Conservation (phyloP, 164 flowering plant species). For the Aristolochia fimbriata region DNA sequence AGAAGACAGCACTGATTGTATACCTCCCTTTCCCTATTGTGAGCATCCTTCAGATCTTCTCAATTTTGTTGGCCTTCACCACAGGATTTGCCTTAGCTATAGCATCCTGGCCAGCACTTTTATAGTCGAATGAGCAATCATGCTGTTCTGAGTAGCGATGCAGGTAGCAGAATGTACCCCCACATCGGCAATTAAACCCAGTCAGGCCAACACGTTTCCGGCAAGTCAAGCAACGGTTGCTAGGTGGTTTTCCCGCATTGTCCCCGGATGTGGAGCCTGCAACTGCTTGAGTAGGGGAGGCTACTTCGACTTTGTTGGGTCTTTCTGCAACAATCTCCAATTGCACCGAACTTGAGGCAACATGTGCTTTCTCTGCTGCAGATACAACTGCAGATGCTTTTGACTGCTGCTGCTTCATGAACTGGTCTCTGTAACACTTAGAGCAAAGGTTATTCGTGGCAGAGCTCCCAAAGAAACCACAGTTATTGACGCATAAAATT, state of each 20-base stretch:
- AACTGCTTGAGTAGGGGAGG: background rate
- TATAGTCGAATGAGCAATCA: slow-evolving; percentile 10
- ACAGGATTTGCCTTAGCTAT: slow-evolving; percentile 15
- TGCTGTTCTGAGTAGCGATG: slow-evolving; percentile 18
- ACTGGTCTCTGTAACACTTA: slow-evolving; percentile 23
- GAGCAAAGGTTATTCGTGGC: slow-evolving; percentile 23
- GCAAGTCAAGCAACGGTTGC: slow-evolving; percentile 19
- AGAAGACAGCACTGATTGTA: too few relatives aligned
- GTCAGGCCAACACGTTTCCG: slow-evolving; percentile 22
- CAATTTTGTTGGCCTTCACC: slow-evolving; percentile 13
- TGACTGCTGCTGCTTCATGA: slow-evolving; percentile 16
- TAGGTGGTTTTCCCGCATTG: slow-evolving; percentile 1
- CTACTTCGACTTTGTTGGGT: slow-evolving; percentile 10
- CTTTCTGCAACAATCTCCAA: slow-evolving; percentile 7
- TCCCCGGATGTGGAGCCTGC: slow-evolving; percentile 12
- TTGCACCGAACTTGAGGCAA: slow-evolving; percentile 6
- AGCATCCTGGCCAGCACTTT: slow-evolving; percentile 11
- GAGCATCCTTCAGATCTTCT: slow-evolving; percentile 11
- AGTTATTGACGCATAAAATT: slow-evolving; percentile 22
- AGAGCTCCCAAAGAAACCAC: slow-evolving; percentile 28
- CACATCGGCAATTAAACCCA: slow-evolving; percentile 15
- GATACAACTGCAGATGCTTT: slow-evolving; percentile 7
- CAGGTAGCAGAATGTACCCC: slow-evolving; percentile 7
- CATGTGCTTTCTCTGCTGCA: slow-evolving; percentile 5
- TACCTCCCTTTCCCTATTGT: too few relatives aligned